These are phyloP conservation scores for Discostella pseudostelligera DNA, from an alignment of 108 stramenopile species.

Conservation along the genomic window DNA sequence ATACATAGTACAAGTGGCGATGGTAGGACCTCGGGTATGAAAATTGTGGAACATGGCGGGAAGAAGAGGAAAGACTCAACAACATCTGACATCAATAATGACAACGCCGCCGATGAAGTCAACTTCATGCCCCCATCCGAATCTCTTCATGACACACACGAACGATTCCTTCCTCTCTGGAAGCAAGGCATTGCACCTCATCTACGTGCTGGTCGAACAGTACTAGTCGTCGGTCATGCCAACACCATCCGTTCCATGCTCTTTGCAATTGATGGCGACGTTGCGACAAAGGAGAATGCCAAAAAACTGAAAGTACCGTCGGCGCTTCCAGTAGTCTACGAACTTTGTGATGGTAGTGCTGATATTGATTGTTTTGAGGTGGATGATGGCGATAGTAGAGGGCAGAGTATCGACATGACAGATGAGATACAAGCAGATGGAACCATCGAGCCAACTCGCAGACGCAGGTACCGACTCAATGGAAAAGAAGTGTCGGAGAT, in stretches of 20 bases:
- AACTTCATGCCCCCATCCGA: constrained; percentile 31
- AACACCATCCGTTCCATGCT: constrained; percentile 38
- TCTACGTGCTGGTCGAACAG: constrained; percentile 22
- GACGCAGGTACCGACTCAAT: constrained; percentile 1
- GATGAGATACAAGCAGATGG: neutral
- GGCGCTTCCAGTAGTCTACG: constrained; percentile 27
- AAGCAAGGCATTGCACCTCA: constrained; percentile 34
- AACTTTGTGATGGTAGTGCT: constrained; percentile 16
- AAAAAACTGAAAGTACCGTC: constrained; percentile 31
- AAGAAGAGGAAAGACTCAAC: constrained; percentile 3
- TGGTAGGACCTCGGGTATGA: constrained; percentile 4
- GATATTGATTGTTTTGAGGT: constrained; percentile 2
- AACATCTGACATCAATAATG: neutral
- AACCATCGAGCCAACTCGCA: neutral
- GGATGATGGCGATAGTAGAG: neutral
- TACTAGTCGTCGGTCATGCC: constrained; percentile 27
- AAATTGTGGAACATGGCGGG: constrained; percentile 21
- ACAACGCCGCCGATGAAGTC: neutral
- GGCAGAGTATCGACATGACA: neutral
- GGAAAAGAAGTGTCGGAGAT: constrained; percentile 10
- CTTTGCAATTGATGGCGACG: constrained; percentile 24
- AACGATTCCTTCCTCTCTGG: constrained; percentile 34
- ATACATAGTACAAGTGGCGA: no score
- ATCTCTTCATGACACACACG: constrained; percentile 29
- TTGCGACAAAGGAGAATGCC: constrained; percentile 27